Conservation (phyloP, 495 filamentous ascomycete genomes). For the Talaromyces nanjingensis region DNA sequence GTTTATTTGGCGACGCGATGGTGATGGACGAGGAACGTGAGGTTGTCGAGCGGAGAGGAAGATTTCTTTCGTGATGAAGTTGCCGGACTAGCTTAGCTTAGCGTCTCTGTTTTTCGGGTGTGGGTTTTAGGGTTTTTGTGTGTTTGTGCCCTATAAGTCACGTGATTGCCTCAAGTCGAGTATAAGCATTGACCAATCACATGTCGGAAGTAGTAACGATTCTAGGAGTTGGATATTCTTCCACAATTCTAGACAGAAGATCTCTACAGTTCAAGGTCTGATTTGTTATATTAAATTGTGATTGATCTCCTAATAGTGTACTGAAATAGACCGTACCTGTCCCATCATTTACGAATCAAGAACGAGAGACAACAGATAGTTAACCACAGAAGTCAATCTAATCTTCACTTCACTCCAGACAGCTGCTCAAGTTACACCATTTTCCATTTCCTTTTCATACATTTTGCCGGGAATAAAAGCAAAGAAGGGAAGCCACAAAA, state of each 20-base stretch:
- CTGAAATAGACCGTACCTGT: background rate
- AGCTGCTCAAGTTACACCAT: slow-evolving; percentile 4
- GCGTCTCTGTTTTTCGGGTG: background rate
- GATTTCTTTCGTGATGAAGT: slow-evolving; percentile 6
- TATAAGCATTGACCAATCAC: background rate
- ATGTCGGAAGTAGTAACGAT: background rate
- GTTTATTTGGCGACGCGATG: slow-evolving; percentile 20
- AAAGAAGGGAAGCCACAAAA: background rate
- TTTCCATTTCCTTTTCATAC: slow-evolving; percentile 1
- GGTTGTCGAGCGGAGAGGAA: slow-evolving; percentile 14
- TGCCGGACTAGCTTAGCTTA: background rate
- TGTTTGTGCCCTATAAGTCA: slow-evolving; percentile 3
- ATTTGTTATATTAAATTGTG: background rate
- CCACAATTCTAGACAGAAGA: background rate
- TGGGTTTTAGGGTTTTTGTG: slow-evolving; percentile 5
- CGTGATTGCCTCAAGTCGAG: background rate
- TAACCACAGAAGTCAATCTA: slow-evolving; percentile 1
- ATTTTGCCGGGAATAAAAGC: background rate
- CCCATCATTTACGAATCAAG: background rate
- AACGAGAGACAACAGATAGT: background rate
- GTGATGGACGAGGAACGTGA: slow-evolving; percentile 9
- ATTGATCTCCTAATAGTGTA: background rate
- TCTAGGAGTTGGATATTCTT: background rate
- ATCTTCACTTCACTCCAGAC: background rate
- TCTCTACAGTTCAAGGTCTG: background rate